Evolutionary conservation across 2,329 filamentous ascomycete species (phyloP), one percentile per base, ranked within the genome.

Genomic region (Cordyceps cateniannulata): DNA sequence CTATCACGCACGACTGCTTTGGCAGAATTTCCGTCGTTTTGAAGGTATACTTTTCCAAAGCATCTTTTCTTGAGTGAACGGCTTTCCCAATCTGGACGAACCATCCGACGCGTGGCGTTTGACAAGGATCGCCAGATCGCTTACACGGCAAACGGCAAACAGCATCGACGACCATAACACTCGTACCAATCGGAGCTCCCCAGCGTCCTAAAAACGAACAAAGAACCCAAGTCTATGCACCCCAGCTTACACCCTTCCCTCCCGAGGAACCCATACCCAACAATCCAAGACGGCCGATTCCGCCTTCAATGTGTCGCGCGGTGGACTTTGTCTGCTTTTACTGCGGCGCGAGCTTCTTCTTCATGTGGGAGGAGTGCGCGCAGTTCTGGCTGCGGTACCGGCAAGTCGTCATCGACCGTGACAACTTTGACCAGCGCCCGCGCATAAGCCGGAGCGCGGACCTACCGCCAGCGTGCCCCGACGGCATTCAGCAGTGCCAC

Each of bases 311-410:
- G 59, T 61, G 59, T 35, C 10, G 45, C 5, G 22, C 54, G 8
- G 51, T 61, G 10, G 45, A 50, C 32, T 27, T 42, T 6, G 2
- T 3, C 32, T 61, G 59, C 32, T 12, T 22, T 3, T 51, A 51
- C 45, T 61, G 59, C 59, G 38, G 25, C 18, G n/a, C n/a, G 10
- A 51, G 38, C 18, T 35, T 25, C 44, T 61, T 61, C 59, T 44
- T 50, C 32, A 44, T 55, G 44, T 61, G 59, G 59, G 52, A 61
- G 10, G 59, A 61, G 35, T 61, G 59, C 52, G 5, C 3, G 4
- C 8, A 1, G 24, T 61, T 42, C 45, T 61, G 59, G 59, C 20
- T 10, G 32, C 59, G 52, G 12, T 61, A 61, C 59, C 42, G 38
- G 45, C 25, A 51, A 52, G 20, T 61, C 25, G 59, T 61, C 52